These are phyloP conservation scores for Suhomyces maxii DNA, from an alignment of 1,139 yeast genomes.

Conservation along the genomic window DNA sequence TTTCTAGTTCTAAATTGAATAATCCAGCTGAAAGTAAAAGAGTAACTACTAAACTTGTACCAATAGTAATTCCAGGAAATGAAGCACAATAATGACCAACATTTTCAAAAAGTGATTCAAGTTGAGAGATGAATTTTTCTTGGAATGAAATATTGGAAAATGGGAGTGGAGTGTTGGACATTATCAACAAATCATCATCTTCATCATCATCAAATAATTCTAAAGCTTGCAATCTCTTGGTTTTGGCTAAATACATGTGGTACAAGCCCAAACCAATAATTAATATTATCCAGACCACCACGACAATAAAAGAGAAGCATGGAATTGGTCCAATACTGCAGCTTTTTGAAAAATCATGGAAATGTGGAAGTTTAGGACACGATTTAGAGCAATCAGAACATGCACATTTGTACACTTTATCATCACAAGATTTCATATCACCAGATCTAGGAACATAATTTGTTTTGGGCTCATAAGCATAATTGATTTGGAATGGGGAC, in stretches of 20 bases:
- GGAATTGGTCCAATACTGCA: slow-evolving; percentile 68
- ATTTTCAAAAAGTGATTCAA: slow-evolving; percentile 38
- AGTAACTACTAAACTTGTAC: slow-evolving; percentile 44
- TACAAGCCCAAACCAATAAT: slow-evolving; percentile 39
- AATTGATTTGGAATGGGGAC: slow-evolving; percentile 92
- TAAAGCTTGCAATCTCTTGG: neutral
- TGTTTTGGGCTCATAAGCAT: slow-evolving; percentile 42
- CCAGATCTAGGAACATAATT: slow-evolving; percentile 30
- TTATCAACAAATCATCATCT: neutral
- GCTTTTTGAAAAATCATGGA: slow-evolving; percentile 29
- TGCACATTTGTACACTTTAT: slow-evolving; percentile 70
- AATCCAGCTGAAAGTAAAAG: slow-evolving; percentile 55
- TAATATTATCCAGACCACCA: slow-evolving; percentile 48
- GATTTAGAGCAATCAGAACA: slow-evolving; percentile 85
- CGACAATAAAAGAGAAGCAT: slow-evolving; percentile 68
- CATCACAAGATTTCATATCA: slow-evolving; percentile 57
- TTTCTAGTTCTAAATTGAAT: slow-evolving; percentile 59
- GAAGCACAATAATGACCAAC: slow-evolving; percentile 57
- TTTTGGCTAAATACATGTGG: slow-evolving; percentile 31
- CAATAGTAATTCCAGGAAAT: slow-evolving; percentile 58
- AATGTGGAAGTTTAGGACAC: slow-evolving; percentile 66
- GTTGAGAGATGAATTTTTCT: slow-evolving; percentile 15
- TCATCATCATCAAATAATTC: neutral
- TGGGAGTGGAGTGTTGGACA: neutral
- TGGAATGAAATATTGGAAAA: neutral